Percentiles rank a stretch among this genome's conserved stretches.
phyloP scores from a whole-genome alignment of 768 basidiomycete genomes.

The Favolaschia claudopus region DNA sequence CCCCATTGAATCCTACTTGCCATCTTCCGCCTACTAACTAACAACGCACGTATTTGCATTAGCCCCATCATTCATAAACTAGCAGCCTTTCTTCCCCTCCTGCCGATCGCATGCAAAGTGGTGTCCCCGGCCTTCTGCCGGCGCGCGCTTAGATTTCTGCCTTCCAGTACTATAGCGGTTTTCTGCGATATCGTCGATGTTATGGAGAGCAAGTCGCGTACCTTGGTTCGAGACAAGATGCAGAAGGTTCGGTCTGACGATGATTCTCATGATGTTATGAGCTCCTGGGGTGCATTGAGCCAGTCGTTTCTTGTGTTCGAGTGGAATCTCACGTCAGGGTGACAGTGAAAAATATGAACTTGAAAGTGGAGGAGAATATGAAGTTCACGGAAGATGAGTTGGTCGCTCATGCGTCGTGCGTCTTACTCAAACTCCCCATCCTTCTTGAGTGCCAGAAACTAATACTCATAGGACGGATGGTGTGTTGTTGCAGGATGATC shows the following conservation, averaged over 20 bases:
- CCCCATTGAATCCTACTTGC: not conserved
- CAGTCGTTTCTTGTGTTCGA: not conserved
- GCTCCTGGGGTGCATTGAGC: constrained; percentile 30
- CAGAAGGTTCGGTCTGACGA: constrained; percentile 40
- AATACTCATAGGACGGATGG: too few relatives aligned
- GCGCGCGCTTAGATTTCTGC: not conserved
- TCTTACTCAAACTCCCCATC: not conserved
- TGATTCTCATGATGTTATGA: constrained; percentile 51
- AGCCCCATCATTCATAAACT: not conserved
- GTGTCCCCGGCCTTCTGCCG: not conserved
- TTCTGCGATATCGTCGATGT: not conserved
- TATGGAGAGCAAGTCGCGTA: constrained; percentile 31
- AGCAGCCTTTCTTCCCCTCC: not conserved
- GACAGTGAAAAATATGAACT: constrained; percentile 48
- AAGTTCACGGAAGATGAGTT: not conserved
- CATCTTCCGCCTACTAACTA: not conserved
- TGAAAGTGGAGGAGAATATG: not conserved
- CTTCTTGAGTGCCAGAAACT: not conserved
- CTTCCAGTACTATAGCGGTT: not conserved
- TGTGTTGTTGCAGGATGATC: constrained; percentile 30
- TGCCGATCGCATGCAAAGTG: not conserved
- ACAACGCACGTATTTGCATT: not conserved
- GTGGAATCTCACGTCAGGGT: not conserved
- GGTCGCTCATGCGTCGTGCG: not conserved
- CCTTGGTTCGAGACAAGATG: constrained; percentile 47